phyloP scores from a whole-genome alignment of 805 yeast species.

The Suhomyces kilbournensis region DNA sequence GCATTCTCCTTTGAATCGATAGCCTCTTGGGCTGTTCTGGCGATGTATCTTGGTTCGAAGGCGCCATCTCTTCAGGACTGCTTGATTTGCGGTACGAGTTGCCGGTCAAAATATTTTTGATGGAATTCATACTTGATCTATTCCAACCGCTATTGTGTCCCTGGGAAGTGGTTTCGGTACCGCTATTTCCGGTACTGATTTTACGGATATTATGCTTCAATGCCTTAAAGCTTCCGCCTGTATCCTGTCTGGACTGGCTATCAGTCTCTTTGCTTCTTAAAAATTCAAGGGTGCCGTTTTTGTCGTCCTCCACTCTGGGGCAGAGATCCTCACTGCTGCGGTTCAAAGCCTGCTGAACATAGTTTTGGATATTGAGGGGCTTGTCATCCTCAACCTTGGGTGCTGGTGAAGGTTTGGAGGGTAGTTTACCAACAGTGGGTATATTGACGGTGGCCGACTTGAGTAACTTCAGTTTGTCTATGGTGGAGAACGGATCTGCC shows the following conservation, averaged over 20 bases:
- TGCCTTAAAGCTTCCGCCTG: conserved; percentile 41
- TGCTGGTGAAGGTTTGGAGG: neutral
- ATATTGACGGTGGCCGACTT: conserved; percentile 8
- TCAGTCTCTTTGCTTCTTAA: conserved; percentile 32
- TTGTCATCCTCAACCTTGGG: conserved; percentile 5
- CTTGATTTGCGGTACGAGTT: conserved; percentile 16
- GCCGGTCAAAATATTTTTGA: conserved; percentile 30
- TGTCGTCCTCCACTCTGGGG: neutral
- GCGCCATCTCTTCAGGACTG: conserved; percentile 1
- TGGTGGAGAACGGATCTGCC: conserved; percentile 41
- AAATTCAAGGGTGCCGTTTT: conserved; percentile 34
- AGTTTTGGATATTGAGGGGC: conserved; percentile 22
- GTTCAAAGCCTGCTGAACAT: conserved; percentile 30
- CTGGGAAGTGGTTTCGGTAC: conserved; percentile 9
- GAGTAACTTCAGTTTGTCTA: conserved; percentile 38
- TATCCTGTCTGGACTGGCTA: conserved; percentile 24
- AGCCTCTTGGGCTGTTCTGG: conserved; percentile 16
- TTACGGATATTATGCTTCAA: conserved; percentile 33
- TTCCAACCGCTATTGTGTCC: conserved; percentile 16
- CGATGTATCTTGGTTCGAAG: neutral
- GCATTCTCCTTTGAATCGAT: conserved; percentile 56
- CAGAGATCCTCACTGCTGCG: conserved; percentile 21
- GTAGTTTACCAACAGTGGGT: conserved; percentile 2
- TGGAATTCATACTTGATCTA: conserved; percentile 28
- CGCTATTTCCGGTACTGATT: conserved; percentile 39